Conservation (phyloP, 768 basidiomycete species). For the Hortiboletus campestris region DNA sequence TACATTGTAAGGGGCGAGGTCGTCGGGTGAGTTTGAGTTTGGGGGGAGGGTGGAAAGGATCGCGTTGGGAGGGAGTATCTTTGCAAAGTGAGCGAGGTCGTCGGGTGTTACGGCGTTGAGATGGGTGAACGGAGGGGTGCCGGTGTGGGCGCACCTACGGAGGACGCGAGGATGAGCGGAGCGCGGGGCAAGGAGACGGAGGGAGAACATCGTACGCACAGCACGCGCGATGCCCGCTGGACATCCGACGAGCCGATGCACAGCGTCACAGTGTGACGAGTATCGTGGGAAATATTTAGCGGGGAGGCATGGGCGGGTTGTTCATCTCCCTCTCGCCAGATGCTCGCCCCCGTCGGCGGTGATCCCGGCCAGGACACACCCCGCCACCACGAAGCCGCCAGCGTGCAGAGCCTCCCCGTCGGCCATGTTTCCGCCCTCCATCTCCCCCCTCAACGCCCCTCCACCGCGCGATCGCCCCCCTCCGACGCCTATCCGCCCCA, state of each 20-base stretch:
- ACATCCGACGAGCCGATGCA: too few species aligned
- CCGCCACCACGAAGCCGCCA: slow-evolving; percentile 42
- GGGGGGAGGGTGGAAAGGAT: slow-evolving; percentile 69
- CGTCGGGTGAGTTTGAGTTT: slow-evolving; percentile 45
- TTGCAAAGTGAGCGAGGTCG: slow-evolving; percentile 68
- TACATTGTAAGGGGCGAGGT: slow-evolving; percentile 76
- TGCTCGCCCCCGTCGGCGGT: slow-evolving; percentile 4
- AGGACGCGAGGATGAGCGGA: neutral
- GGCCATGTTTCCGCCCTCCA: slow-evolving; percentile 49
- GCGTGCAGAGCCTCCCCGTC: slow-evolving; percentile 58
- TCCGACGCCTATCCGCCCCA: neutral
- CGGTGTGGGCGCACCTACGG: slow-evolving; percentile 18
- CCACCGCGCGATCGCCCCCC: slow-evolving; percentile 32
- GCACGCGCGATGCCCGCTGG: too few species aligned
- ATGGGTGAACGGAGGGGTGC: slow-evolving; percentile 23
- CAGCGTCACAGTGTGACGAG: slow-evolving; percentile 1
- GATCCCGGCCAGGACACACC: neutral
- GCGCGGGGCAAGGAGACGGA: neutral
- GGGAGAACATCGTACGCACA: slow-evolving; percentile 14
- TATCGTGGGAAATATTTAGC: slow-evolving; percentile 12
- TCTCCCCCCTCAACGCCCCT: slow-evolving; percentile 29
- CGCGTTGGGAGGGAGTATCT: slow-evolving; percentile 58
- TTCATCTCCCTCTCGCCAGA: slow-evolving; percentile 1
- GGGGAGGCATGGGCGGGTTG: neutral
- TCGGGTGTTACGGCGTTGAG: slow-evolving; percentile 51